phyloP scores from a whole-genome alignment of 2,329 filamentous ascomycete genomes.

The Cladorrhinum sp. region DNA sequence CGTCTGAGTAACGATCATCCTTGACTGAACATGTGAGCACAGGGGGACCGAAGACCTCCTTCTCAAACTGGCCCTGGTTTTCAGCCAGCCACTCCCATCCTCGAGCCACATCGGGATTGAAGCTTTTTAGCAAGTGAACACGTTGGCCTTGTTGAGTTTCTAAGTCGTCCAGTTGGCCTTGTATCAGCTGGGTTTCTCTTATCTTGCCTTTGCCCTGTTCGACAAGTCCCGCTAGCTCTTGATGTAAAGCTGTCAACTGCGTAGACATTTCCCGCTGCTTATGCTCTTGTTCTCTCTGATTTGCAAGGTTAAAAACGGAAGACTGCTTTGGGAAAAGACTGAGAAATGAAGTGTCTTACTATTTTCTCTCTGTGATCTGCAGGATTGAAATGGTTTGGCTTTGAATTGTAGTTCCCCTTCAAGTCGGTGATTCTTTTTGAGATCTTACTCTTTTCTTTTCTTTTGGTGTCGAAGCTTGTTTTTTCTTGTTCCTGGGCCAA shows the following conservation, averaged over 20 bases:
- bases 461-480: slow-evolving; percentile 48
- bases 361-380: slow-evolving; percentile 70
- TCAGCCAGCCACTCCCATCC: slow-evolving; percentile 82
- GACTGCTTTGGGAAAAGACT: background rate
- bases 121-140: slow-evolving; percentile 58
- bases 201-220: slow-evolving; percentile 40
- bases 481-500: slow-evolving; percentile 52
- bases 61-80: slow-evolving; percentile 67
- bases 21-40: slow-evolving; percentile 78
- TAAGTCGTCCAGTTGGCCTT: slow-evolving; percentile 55
- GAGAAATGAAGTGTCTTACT: slow-evolving; percentile 45
- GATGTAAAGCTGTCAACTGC: slow-evolving; percentile 38
- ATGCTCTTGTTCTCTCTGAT: slow-evolving; percentile 60
- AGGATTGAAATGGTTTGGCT: slow-evolving; percentile 65
- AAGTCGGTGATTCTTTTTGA: slow-evolving; percentile 59
- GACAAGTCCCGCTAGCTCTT: slow-evolving; percentile 33
- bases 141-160: slow-evolving; percentile 75
- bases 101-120: slow-evolving; percentile 61
- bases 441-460: slow-evolving; percentile 48
- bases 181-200: slow-evolving; percentile 36
- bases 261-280: slow-evolving; percentile 45
- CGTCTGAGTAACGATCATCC: slow-evolving; percentile 61
- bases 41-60: slow-evolving; percentile 76
- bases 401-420: slow-evolving; percentile 60
- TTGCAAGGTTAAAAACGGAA: slow-evolving; percentile 28